Conservation (phyloP, 345 rosid genomes). For the Camelina hispida region DNA sequence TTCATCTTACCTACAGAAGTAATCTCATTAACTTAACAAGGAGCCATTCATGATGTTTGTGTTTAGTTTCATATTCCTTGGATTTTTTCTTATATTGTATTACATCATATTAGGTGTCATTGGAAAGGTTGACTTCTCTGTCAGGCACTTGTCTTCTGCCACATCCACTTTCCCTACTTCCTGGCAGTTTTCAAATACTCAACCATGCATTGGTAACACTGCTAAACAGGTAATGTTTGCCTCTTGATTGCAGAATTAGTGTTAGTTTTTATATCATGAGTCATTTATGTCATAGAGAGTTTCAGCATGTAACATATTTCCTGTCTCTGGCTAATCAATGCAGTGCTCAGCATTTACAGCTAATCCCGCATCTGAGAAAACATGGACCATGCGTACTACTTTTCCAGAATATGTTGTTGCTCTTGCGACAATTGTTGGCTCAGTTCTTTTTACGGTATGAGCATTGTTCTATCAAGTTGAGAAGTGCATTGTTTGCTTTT, state of each 20-base stretch:
- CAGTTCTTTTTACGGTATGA: constrained; percentile 92
- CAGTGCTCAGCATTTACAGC: constrained; percentile 94
- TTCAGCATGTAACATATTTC: constrained; percentile 26
- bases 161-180: constrained; percentile 72
- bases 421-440: constrained; percentile 97
- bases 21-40: no score
- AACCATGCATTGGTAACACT: constrained; percentile 70
- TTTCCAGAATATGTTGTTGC: constrained; percentile 99
- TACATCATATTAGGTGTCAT: constrained; percentile 60
- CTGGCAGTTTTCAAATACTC: constrained; percentile 64
- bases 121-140: constrained; percentile 98
- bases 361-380: constrained; percentile 79
- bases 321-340: constrained; percentile 34
- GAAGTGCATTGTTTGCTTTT: constrained; percentile 1
- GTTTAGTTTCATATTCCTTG: constrained; percentile 2
- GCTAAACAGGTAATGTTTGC: constrained; percentile 62
- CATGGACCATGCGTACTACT: constrained; percentile 96
- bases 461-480: constrained; percentile 24
- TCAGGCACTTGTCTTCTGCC: constrained; percentile 87
- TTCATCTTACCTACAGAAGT: background rate
- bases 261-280: background rate
- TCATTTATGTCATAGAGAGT: constrained; percentile 1
- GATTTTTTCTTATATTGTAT: constrained; percentile 29
- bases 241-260: background rate
- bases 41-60: no score